Conservation (phyloP, 1,284 basidiomycete genomes). For the Heterobasidion parviporum region DNA sequence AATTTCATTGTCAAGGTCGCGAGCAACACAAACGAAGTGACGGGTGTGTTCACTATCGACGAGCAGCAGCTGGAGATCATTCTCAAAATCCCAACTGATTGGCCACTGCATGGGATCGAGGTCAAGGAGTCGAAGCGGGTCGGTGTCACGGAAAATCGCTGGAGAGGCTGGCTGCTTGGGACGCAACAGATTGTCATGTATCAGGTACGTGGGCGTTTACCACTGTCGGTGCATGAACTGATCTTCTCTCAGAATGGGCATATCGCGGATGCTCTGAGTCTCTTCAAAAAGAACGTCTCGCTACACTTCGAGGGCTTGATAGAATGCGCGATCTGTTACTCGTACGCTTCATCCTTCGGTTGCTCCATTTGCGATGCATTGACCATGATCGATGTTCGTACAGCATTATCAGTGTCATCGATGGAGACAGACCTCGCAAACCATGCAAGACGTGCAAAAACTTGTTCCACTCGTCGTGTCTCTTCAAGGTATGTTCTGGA, state of each 20-base stretch:
- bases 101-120: constrained; percentile 86
- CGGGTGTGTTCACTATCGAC: constrained; percentile 82
- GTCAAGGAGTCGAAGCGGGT: constrained; percentile 81
- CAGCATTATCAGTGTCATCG: constrained; percentile 90
- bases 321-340: constrained; percentile 93
- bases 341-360: constrained; percentile 39
- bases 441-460: constrained; percentile 95
- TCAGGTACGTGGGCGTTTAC: constrained; percentile 46
- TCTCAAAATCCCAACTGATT: constrained; percentile 82
- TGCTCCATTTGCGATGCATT: constrained; percentile 7
- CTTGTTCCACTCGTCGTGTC: constrained; percentile 87
- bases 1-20: constrained; percentile 76
- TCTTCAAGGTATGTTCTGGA: constrained; percentile 65
- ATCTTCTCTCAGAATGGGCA: constrained; percentile 57
- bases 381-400: neutral
- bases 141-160: constrained; percentile 85
- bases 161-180: constrained; percentile 91
- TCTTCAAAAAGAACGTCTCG: constrained; percentile 93
- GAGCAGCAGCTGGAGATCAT: constrained; percentile 93
- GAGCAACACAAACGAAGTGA: constrained; percentile 64
- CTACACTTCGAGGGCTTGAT: constrained; percentile 91
- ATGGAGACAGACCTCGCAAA: constrained; percentile 84
- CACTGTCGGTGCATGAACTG: neutral
- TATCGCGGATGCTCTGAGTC: constrained; percentile 83
- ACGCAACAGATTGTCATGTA: constrained; percentile 89